Evolutionary conservation across 2,329 filamentous ascomycete genomes (phyloP).

Genomic region (Leptosphaerulina australis): DNA sequence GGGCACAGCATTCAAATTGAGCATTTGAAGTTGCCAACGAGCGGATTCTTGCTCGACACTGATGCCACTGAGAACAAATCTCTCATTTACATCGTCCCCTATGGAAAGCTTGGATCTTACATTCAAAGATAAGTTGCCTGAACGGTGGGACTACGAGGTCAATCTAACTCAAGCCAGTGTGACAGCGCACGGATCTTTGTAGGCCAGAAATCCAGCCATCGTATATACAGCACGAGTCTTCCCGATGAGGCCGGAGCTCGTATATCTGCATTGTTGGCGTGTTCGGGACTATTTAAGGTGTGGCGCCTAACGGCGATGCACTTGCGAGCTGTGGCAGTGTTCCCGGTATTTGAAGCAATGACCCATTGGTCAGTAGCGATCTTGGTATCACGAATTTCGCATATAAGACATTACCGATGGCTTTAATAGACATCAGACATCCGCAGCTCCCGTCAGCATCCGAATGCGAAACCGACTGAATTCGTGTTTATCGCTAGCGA

Average conservation of each 20-base stretch:
- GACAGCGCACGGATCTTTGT: background rate
- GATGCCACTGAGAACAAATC: too few species aligned
- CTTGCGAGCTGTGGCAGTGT: background rate
- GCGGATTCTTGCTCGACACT: too few species aligned
- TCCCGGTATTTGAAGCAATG: background rate
- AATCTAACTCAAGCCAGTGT: background rate
- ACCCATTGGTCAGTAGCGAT: background rate
- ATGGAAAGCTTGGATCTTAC: background rate
- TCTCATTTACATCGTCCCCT: background rate
- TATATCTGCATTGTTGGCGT: background rate
- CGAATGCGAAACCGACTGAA: slow-evolving; percentile 23
- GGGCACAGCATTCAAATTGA: too few species aligned
- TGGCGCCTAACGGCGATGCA: background rate
- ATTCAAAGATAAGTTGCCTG: background rate
- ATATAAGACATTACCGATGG: too few species aligned
- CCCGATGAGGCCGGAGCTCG: background rate
- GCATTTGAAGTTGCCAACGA: too few species aligned
- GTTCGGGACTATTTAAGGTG: background rate
- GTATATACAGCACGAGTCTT: background rate
- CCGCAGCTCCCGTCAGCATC: background rate
- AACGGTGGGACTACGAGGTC: background rate
- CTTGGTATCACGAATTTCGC: too few species aligned
- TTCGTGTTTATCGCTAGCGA: slow-evolving; percentile 12
- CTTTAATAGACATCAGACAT: background rate
- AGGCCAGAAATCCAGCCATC: background rate